Conservation (phyloP, 345 rosid species). For the Moricandia arvensis region DNA sequence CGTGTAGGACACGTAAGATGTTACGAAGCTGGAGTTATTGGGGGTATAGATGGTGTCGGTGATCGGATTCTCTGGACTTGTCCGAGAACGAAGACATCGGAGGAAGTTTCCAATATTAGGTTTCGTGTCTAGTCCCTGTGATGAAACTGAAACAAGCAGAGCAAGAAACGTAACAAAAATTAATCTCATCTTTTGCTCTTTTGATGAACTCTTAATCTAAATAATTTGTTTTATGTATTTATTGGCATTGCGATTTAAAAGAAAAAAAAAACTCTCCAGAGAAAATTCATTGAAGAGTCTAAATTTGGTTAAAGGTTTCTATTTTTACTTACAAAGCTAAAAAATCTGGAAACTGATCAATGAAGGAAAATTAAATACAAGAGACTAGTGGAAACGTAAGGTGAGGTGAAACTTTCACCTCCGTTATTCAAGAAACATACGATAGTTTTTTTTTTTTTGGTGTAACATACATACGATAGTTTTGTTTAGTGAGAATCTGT, state of each 20-base stretch:
- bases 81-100: neutral
- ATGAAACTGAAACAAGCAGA: slow-evolving; percentile 10
- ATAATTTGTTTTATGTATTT: neutral
- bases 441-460: no score
- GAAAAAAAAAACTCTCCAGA: neutral
- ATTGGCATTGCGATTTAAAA: neutral
- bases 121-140: slow-evolving; percentile 1
- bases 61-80: slow-evolving; percentile 2
- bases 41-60: slow-evolving; percentile 4
- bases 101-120: slow-evolving; percentile 4
- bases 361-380: neutral
- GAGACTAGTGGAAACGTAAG: neutral
- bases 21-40: slow-evolving; percentile 8
- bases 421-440: neutral
- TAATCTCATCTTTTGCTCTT: slow-evolving; percentile 10
- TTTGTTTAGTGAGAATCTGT: no score
- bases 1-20: slow-evolving; percentile 26
- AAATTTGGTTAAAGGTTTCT: neutral
- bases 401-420: neutral
- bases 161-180: neutral
- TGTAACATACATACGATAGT: no score
- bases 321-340: neutral
- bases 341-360: neutral
- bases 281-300: neutral
- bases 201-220: neutral